Base-by-base conservation (phyloP, 2,329 filamentous ascomycete genomes). In the Colletotrichum trifolii region DNA sequence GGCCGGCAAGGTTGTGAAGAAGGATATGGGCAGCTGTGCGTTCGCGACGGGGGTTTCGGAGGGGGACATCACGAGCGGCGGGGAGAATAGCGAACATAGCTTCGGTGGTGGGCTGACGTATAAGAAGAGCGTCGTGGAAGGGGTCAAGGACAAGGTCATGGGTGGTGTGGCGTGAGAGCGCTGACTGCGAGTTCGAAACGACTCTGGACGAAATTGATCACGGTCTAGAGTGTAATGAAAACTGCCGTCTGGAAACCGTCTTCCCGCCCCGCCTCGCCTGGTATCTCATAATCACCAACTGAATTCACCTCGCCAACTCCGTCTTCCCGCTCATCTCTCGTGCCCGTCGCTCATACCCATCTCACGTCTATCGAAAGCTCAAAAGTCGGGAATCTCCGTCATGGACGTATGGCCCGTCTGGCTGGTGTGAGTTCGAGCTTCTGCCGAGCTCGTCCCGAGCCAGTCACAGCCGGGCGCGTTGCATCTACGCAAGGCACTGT, bases 401-500 rank as follows among this genome's bases (percentile, higher is more conserved):
- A 82, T 82, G 40, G 70, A 71, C 12, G 79, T 81, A 73, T 91
- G 89, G 0, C 87, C 86, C 2, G 88, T 91, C 67, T 86, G 82
- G 43, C 77, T 78, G 4, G 85, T 86, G 74, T 92, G 90, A 66
- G 81, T 77, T 6, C 82, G 78, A 1, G 88, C 87, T 48, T 82
- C 83, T 67, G 78, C 81, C 73, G 91, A 83, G 1, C 92, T 91
- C 62, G 88, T 86, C 0, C 91, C 88, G 10, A 88, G 83, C 79
- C 87, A 88, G 1, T 86, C 83, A 72, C 92, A 94, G 2, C 79
- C 73, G 36, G 70, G 71, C 4, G 81, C 78, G 67, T 93, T 92
- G 75, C 95, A 98, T 71, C 84, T 89, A 62, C 97, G 87, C 36
- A 87, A 84, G 73, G 97, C 94, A 3, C 88, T 89, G 7, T 66